phyloP scores from a whole-genome alignment of 306 rosid species.

The Ormosia emarginata region DNA sequence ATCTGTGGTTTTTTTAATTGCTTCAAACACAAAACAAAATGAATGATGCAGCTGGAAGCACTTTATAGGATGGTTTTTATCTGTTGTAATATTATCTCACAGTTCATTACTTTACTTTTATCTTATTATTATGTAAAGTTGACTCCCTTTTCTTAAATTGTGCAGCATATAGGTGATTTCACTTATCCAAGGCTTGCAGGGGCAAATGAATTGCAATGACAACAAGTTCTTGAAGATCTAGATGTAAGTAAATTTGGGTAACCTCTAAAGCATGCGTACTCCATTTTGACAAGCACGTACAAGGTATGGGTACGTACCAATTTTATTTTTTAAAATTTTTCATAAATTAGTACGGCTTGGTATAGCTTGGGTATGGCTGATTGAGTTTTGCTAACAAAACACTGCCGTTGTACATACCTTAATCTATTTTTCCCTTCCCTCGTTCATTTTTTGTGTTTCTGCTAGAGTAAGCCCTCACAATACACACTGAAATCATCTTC shows the following conservation, averaged over 20 bases:
- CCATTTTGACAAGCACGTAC: too few species aligned
- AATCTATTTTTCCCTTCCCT: too few species aligned
- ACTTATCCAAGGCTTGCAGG: slow-evolving; percentile 96
- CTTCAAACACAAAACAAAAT: not conserved
- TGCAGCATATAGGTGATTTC: slow-evolving; percentile 98
- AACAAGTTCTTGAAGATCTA: slow-evolving; percentile 95
- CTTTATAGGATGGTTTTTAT: slow-evolving; percentile 4
- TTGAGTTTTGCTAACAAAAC: too few species aligned
- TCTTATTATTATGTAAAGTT: not conserved
- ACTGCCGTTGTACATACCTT: too few species aligned
- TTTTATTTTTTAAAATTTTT: too few species aligned
- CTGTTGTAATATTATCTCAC: not conserved
- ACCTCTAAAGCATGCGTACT: too few species aligned
- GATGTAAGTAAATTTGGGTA: slow-evolving; percentile 60
- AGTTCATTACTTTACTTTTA: not conserved
- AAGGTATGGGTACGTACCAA: too few species aligned
- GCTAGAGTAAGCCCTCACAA: too few species aligned
- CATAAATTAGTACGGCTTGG: too few species aligned
- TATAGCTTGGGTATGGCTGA: too few species aligned
- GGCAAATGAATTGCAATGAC: slow-evolving; percentile 95
- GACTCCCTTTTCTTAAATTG: slow-evolving; percentile 21
- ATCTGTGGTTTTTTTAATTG: not conserved
- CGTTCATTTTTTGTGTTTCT: too few species aligned
- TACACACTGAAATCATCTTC: too few species aligned
- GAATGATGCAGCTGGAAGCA: not conserved